phyloP scores from a whole-genome alignment of 768 basidiomycete species.

The Chalciporus pseudorubinellus region DNA sequence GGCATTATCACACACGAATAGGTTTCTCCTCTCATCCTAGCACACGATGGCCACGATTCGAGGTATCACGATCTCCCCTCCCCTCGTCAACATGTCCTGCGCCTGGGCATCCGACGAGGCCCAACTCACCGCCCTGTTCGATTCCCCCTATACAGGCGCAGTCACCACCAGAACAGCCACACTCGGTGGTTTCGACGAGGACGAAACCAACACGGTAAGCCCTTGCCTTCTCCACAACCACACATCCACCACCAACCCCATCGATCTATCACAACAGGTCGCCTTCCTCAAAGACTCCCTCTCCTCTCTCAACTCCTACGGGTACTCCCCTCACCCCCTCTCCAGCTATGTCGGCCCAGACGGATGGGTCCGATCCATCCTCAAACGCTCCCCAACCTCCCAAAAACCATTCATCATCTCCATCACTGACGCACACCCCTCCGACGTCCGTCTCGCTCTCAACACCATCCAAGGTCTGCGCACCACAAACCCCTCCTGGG shows the following conservation, averaged over 20 bases:
- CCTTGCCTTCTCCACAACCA: neutral
- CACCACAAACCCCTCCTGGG: constrained; percentile 28
- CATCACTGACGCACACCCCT: constrained; percentile 61
- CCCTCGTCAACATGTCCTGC: constrained; percentile 76
- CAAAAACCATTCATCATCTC: constrained; percentile 77
- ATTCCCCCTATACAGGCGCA: constrained; percentile 67
- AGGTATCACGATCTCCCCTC: constrained; percentile 54
- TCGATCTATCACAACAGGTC: constrained; percentile 58
- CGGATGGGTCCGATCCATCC: constrained; percentile 52
- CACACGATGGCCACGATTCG: constrained; percentile 55
- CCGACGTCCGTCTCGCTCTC: constrained; percentile 55
- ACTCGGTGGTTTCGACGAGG: constrained; percentile 66
- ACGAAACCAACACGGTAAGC: constrained; percentile 55
- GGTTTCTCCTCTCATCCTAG: neutral
- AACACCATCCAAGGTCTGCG: constrained; percentile 60
- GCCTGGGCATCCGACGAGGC: constrained; percentile 73
- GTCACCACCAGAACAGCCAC: constrained; percentile 81
- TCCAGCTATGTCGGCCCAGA: constrained; percentile 48
- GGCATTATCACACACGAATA: neutral
- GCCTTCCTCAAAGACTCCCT: constrained; percentile 49
- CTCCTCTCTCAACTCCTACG: constrained; percentile 82
- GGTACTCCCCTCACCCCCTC: constrained; percentile 80
- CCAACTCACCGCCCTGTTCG: constrained; percentile 66
- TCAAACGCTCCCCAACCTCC: constrained; percentile 32
- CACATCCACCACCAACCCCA: constrained; percentile 3